These are phyloP conservation scores for Corylus americana DNA, from an alignment of 306 rosid species.

Conservation along the genomic window DNA sequence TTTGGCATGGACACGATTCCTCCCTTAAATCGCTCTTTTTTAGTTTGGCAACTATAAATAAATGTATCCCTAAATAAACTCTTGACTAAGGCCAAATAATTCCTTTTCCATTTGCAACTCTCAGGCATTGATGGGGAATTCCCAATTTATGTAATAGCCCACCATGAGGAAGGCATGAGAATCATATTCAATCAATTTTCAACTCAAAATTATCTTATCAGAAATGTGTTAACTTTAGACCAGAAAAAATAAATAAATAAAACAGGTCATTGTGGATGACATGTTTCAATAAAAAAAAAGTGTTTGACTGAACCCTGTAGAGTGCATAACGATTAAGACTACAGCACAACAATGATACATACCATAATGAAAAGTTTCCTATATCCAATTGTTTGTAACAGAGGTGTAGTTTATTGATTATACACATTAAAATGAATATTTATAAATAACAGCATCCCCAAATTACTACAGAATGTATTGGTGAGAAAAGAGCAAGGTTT, in stretches of 20 bases:
- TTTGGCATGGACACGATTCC: too few species aligned
- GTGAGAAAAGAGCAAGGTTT: neutral
- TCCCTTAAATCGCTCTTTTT: too few species aligned
- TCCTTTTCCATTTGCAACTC: too few species aligned
- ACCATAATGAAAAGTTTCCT: neutral
- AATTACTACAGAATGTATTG: neutral
- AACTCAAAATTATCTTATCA: too few species aligned
- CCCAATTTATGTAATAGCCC: too few species aligned
- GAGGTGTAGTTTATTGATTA: neutral
- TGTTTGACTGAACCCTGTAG: neutral
- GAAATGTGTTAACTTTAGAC: neutral
- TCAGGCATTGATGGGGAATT: too few species aligned
- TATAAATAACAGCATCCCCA: neutral
- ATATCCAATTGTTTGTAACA: neutral
- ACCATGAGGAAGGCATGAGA: too few species aligned
- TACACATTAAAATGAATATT: neutral
- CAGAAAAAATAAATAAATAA: neutral
- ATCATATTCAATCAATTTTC: too few species aligned
- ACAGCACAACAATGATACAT: neutral
- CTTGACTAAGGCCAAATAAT: too few species aligned
- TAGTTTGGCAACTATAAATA: too few species aligned
- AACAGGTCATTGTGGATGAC: neutral
- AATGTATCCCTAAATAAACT: too few species aligned
- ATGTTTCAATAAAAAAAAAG: neutral
- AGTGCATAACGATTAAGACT: neutral